A percentile compares a stretch with the other conserved stretches of the same genome.
These are phyloP conservation scores for Tilletia caries DNA, from an alignment of 1,284 basidiomycete species.

Conservation along the genomic window DNA sequence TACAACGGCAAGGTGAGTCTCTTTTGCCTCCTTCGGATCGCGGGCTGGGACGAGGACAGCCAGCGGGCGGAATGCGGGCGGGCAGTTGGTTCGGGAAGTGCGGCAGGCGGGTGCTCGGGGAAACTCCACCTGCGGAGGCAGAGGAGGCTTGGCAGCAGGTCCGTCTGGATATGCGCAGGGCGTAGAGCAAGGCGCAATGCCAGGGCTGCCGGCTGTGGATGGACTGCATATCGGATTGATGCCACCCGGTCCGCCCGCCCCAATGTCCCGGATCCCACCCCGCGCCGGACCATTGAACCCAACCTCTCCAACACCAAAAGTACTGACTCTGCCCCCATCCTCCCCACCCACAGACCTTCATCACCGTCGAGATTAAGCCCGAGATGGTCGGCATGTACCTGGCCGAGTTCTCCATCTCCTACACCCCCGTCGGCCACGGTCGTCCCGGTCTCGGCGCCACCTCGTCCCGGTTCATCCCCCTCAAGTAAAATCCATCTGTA, in stretches of 20 bases:
- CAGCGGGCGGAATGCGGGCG: neutral
- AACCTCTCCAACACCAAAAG: no score
- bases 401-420: conserved; percentile 78
- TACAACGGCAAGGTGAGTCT: conserved; percentile 85
- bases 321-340: no score
- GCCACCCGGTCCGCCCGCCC: no score
- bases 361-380: conserved; percentile 97
- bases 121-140: no score
- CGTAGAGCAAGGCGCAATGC: neutral
- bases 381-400: conserved; percentile 98
- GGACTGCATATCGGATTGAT: no score
- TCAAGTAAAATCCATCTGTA: conserved; percentile 63
- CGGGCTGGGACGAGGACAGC: neutral
- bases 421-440: conserved; percentile 99
- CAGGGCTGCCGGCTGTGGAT: conserved; percentile 21
- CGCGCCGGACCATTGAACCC: no score
- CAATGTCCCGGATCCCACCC: no score
- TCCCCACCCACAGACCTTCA: conserved; percentile 79
- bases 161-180: no score
- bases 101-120: no score
- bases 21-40: neutral
- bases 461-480: conserved; percentile 62
- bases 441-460: conserved; percentile 97
- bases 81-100: no score
- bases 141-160: no score